A percentile compares a stretch with the other conserved stretches of the same genome.
Conservation (phyloP, 108 stramenopile genomes). For the Chaetoceros tenuissimus region DNA sequence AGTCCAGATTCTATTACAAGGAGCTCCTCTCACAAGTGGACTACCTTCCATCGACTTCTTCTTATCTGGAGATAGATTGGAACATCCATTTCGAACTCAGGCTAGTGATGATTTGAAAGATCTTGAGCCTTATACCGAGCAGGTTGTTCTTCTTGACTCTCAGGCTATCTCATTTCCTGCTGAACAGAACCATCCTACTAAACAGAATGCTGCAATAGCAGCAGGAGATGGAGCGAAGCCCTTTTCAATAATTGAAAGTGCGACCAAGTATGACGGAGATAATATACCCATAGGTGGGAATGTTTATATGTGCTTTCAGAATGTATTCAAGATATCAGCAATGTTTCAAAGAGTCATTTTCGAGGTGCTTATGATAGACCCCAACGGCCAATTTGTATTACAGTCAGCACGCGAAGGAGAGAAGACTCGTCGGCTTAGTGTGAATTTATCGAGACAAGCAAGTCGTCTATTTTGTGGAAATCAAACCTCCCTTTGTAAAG, state of each 20-base stretch:
- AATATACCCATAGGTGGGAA: constrained; percentile 13
- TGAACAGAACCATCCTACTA: constrained; percentile 9
- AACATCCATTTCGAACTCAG: constrained; percentile 25
- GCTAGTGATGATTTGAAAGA: constrained; percentile 3
- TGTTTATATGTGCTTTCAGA: constrained; percentile 48
- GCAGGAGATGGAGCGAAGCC: constrained; percentile 13
- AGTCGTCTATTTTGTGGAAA: too few relatives aligned
- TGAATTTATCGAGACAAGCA: too few relatives aligned
- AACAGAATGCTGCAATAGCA: constrained; percentile 14
- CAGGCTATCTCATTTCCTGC: constrained; percentile 27
- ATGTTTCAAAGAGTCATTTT: constrained; percentile 40
- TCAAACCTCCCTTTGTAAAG: too few relatives aligned
- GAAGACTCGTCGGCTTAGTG: too few relatives aligned
- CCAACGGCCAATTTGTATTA: constrained; percentile 26
- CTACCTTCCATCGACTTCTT: constrained; percentile 29
- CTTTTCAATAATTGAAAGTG: not conserved
- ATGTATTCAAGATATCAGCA: constrained; percentile 62
- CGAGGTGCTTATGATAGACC: constrained; percentile 31
- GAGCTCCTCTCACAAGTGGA: constrained; percentile 21
- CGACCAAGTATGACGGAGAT: constrained; percentile 7
- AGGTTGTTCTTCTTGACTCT: constrained; percentile 53
- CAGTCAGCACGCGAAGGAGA: constrained; percentile 19
- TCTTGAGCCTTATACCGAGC: constrained; percentile 42
- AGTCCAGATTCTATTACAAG: constrained; percentile 29
- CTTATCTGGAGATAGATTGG: constrained; percentile 22